Evolutionary conservation across 129 eudicot species (phyloP).

Genomic region (Solidago caesia): DNA sequence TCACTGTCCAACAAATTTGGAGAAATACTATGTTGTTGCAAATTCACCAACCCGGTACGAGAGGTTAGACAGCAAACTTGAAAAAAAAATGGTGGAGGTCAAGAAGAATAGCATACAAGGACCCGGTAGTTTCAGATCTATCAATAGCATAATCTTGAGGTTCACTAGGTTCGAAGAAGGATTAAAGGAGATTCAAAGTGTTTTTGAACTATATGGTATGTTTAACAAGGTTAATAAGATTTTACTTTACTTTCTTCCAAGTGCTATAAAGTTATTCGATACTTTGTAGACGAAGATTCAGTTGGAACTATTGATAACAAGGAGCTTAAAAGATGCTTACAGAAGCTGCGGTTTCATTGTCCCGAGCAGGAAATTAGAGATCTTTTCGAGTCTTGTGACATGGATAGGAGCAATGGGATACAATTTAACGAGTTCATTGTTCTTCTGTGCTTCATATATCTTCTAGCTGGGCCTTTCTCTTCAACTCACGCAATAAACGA

Average conservation of each 20-base stretch:
- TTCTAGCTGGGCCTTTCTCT: too few species aligned
- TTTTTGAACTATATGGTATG: constrained; percentile 20
- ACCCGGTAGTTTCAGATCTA: constrained; percentile 46
- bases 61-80: constrained; percentile 54
- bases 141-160: constrained; percentile 62
- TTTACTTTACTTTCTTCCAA: constrained; percentile 7
- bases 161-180: constrained; percentile 60
- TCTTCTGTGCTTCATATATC: constrained; percentile 15
- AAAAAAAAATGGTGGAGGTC: constrained; percentile 63
- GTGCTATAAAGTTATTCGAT: not conserved
- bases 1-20: constrained; percentile 50
- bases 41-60: constrained; percentile 43
- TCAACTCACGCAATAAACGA: constrained; percentile 24
- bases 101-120: constrained; percentile 40
- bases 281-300: constrained; percentile 58
- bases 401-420: constrained; percentile 57
- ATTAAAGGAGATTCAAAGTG: constrained; percentile 37
- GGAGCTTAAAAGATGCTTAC: constrained; percentile 65
- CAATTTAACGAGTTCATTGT: constrained; percentile 69
- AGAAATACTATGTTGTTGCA: constrained; percentile 47
- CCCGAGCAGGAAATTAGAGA: constrained; percentile 56
- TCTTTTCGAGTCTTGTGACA: constrained; percentile 63
- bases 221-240: constrained; percentile 49
- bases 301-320: constrained; percentile 57
- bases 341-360: constrained; percentile 47